These are phyloP conservation scores for Kodamaea restingae DNA, from an alignment of 805 yeast species.

Conservation along the genomic window DNA sequence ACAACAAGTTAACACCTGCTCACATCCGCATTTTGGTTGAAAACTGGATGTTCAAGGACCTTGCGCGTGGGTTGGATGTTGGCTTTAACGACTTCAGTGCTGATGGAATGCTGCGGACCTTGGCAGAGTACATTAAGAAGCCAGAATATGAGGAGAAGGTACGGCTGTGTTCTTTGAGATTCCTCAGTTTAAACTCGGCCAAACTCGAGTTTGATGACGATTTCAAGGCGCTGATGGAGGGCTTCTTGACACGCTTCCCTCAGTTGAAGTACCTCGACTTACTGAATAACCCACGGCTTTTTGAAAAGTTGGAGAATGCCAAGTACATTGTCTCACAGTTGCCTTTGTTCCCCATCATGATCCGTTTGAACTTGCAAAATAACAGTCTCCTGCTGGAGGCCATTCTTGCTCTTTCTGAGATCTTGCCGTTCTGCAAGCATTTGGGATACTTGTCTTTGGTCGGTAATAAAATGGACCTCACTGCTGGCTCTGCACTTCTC, in stretches of 20 bases:
- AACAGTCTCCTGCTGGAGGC: slow-evolving; percentile 56
- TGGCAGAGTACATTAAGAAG: slow-evolving; percentile 28
- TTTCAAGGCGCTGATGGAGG: slow-evolving; percentile 48
- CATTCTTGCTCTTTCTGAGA: slow-evolving; percentile 58
- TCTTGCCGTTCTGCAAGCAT: slow-evolving; percentile 62
- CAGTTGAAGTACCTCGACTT: slow-evolving; percentile 69
- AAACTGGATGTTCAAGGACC: slow-evolving; percentile 50
- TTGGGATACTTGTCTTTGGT: slow-evolving; percentile 65
- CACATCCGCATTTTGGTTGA: slow-evolving; percentile 53
- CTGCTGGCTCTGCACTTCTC: slow-evolving; percentile 62
- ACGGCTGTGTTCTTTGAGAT: slow-evolving; percentile 26
- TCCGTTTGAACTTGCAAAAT: slow-evolving; percentile 67
- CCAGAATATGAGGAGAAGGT: slow-evolving; percentile 19
- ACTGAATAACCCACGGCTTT: slow-evolving; percentile 62
- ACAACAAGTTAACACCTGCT: slow-evolving; percentile 57
- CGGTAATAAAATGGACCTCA: slow-evolving; percentile 59
- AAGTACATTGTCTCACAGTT: slow-evolving; percentile 56
- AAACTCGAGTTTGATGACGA: slow-evolving; percentile 47
- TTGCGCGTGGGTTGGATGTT: slow-evolving; percentile 69
- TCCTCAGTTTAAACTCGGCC: slow-evolving; percentile 64
- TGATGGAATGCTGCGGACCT: slow-evolving; percentile 28
- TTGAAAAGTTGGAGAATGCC: slow-evolving; percentile 44
- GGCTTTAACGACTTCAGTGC: slow-evolving; percentile 73
- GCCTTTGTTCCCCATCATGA: slow-evolving; percentile 62
- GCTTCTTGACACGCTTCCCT: slow-evolving; percentile 50